Evolutionary conservation across 2,329 filamentous ascomycete species (phyloP), one percentile per base, ranked within the genome.

Genomic region (Tolypocladium album): DNA sequence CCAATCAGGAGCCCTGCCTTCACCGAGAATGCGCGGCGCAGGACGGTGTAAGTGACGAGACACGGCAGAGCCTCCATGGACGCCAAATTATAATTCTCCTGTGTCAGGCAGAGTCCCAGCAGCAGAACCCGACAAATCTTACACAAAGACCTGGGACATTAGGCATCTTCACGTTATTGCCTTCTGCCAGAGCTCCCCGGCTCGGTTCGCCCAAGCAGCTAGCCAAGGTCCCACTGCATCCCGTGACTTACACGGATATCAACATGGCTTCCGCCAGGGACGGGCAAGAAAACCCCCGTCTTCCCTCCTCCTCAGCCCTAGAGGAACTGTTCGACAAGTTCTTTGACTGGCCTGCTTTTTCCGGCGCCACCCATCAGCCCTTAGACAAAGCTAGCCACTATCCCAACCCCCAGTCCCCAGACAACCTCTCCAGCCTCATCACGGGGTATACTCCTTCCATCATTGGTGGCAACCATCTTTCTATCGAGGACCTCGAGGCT

Each of bases 181-280:
- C 68, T 68, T 70, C 68, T 70, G 70, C 72, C 69, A 69, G 61
- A 69, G 67, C 69, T 70, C 67, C 69, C 67, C 66, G 70, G 65
- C 70, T 70, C 71, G 70, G 69, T 73, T 72, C 70, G 71, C 67
- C 71, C 67, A 66, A 61, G 64, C 65, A 69, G 64, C 65, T 66
- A 71, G 68, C 66, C 69, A 72, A 73, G 73, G 73, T 75, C 74
- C 73, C 73, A 75, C 73, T 72, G 73, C 69, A 69, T 71, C 68
- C 68, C 70, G 71, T 75, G 73, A 74, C 73, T 74, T 74, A 74
- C 68, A 75, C 71, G 68, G 67, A 71, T 67, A 70, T 72, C 72
- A 74, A 71, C 69, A 74, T 74, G 72, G 70, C 71, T 73, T 67
- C 61, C 64, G 59, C 65, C 68, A 71, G 70, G 69, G 65, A 71